Evolutionary conservation across 768 basidiomycete genomes (phyloP), one percentile per base, ranked within the genome.

Genomic region (Naganishia antarctica): DNA sequence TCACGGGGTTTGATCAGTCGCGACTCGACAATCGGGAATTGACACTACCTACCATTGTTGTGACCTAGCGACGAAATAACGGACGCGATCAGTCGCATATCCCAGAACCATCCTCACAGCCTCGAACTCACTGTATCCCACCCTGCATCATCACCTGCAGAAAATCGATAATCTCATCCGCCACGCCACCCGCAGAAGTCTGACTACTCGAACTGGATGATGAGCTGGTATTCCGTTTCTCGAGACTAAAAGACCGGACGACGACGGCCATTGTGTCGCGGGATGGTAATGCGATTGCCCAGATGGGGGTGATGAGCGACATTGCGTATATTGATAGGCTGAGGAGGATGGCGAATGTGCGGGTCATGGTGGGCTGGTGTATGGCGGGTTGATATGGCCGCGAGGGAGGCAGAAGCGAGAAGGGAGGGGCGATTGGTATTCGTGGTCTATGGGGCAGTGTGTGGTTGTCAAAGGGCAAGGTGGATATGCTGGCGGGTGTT

Each of bases 71-170:
- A n/a, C n/a, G 8, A 31, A n/a, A n/a, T 9, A 34, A 9, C 8
- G 15, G 11, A 46, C 18, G 31, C 50, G 31, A 31, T 6, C 8
- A 51, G 50, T 26, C 13, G 28, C n/a, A 25, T 4, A 51, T 1
- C 15, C 4, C 28, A 9, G 28, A 4, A 28, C 9, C 18, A 4
- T 0, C 11, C 21, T 3, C 3, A 31, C 4, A 1, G 25, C 7
- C 29, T n/a, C 5, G 3, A 11, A 53, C 53, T 57, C 13, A 57
- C 53, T 57, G 34, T 32, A 57, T 41, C 15, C 53, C 53, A 25
- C 53, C 53, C 25, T 57, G 21, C 23, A 57, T 37, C 34, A 57
- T 40, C 28, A 57, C 53, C 53, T 57, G 53, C 37, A 57, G n/a
- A n/a, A 57, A 57, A 15, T 57, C 11, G 37, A 57, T 57, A 40